Percentiles rank a stretch among this genome's conserved stretches.
These are phyloP conservation scores for Trametes cinnabarina DNA, from an alignment of 768 basidiomycete species.

Conservation along the genomic window DNA sequence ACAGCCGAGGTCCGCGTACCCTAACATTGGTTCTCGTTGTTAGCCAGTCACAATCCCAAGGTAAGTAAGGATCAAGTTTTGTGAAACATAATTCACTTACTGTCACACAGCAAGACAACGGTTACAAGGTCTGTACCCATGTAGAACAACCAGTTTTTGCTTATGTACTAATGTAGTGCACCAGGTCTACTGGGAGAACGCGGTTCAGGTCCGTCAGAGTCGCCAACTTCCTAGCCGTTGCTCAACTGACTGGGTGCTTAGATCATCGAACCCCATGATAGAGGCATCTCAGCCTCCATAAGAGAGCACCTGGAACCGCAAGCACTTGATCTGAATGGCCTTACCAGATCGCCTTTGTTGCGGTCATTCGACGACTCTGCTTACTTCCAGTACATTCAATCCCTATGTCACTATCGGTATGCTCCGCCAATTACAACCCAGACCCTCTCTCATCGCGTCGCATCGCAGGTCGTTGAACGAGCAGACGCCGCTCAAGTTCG, in stretches of 20 bases:
- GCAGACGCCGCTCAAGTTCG: conserved; percentile 51
- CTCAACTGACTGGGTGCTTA: conserved; percentile 30
- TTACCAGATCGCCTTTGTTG: conserved; percentile 36
- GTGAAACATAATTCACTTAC: not conserved
- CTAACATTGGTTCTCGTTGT: conserved; percentile 1
- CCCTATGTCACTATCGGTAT: conserved; percentile 9
- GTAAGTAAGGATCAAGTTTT: conserved; percentile 33
- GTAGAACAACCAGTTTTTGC: not conserved
- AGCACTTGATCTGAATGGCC: conserved; percentile 38
- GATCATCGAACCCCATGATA: conserved; percentile 85
- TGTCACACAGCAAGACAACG: conserved; percentile 68
- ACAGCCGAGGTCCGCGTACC: not conserved
- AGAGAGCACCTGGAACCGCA: conserved; percentile 54
- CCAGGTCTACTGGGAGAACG: conserved; percentile 90
- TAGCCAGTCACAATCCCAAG: conserved; percentile 89
- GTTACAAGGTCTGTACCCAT: conserved; percentile 62
- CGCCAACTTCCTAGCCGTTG: not conserved
- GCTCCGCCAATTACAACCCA: no score
- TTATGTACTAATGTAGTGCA: not conserved
- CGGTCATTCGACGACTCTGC: not conserved
- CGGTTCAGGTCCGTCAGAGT: conserved; percentile 57
- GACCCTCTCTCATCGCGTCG: not conserved
- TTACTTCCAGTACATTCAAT: conserved; percentile 10
- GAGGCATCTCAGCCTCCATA: conserved; percentile 70
- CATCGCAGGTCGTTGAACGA: conserved; percentile 32